These are phyloP conservation scores for Quercus alba DNA, from an alignment of 306 rosid genomes.

Conservation along the genomic window DNA sequence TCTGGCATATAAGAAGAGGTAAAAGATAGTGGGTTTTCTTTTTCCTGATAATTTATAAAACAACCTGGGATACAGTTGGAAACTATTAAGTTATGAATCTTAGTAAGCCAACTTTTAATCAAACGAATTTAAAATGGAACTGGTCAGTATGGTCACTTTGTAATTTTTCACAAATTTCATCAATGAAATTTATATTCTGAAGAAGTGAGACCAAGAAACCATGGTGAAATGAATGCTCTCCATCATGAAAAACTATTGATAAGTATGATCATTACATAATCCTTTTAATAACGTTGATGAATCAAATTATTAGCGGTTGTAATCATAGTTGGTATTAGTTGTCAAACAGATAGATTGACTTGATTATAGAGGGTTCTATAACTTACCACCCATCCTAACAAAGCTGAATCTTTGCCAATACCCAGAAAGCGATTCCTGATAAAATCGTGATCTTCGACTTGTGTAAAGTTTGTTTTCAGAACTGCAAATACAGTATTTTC, in stretches of 20 bases:
- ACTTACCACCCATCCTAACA: constrained; percentile 38
- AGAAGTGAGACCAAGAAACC: no score
- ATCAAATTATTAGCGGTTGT: no score
- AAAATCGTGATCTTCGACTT: constrained; percentile 28
- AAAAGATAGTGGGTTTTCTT: no score
- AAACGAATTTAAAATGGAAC: background rate
- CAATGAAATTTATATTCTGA: background rate
- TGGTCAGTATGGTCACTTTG: background rate
- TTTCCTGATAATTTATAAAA: no score
- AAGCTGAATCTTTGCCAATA: constrained; percentile 20
- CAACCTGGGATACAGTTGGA: no score
- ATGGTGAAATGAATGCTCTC: no score
- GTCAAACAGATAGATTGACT: background rate
- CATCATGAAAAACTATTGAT: background rate
- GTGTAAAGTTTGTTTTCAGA: constrained; percentile 22
- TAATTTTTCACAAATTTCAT: background rate
- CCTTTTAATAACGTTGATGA: background rate
- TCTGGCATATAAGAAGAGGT: no score
- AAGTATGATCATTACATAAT: background rate
- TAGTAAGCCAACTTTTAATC: background rate
- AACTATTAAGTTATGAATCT: background rate
- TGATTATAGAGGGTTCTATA: background rate
- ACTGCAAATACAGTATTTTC: constrained; percentile 2
- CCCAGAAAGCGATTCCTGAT: constrained; percentile 27
- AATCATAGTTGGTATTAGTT: no score